Percentiles rank a stretch among this genome's conserved stretches.
Conservation (phyloP, 371 early-diverging fungal species). For the Haplosporangium sp. region DNA sequence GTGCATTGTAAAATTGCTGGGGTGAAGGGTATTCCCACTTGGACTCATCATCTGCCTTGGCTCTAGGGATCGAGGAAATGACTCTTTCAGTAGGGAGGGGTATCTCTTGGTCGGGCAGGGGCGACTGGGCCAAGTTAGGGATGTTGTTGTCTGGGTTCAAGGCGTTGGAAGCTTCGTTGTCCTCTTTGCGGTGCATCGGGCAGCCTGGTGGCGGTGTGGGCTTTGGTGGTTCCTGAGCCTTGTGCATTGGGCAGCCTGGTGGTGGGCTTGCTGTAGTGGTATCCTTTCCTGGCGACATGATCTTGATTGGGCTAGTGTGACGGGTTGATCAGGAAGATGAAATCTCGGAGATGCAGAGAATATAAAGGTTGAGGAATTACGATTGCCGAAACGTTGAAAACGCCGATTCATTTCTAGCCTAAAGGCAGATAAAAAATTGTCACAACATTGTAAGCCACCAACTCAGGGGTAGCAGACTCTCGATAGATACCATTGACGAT, state of each 20-base stretch:
- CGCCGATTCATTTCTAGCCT: slow-evolving; percentile 5
- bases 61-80: slow-evolving; percentile 71
- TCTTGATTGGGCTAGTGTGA: background rate
- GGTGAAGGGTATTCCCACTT: slow-evolving; percentile 97
- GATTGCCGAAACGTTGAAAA: slow-evolving; percentile 7
- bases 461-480: too few relatives aligned
- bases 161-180: slow-evolving; percentile 25
- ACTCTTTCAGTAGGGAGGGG: slow-evolving; percentile 81
- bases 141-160: slow-evolving; percentile 90
- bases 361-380: background rate
- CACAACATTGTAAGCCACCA: too few relatives aligned
- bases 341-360: slow-evolving; percentile 5
- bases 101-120: slow-evolving; percentile 71
- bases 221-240: slow-evolving; percentile 46
- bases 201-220: slow-evolving; percentile 59
- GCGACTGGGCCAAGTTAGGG: slow-evolving; percentile 76
- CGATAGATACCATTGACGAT: too few relatives aligned
- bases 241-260: slow-evolving; percentile 66
- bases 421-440: background rate
- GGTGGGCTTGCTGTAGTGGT: slow-evolving; percentile 57
- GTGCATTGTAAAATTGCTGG: slow-evolving; percentile 96
- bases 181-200: slow-evolving; percentile 63
- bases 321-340: slow-evolving; percentile 8
- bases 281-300: slow-evolving; percentile 54
- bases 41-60: slow-evolving; percentile 51